A percentile compares a stretch with the other conserved stretches of the same genome.
These are phyloP conservation scores for Golubevia sp. DNA, from an alignment of 1,284 basidiomycete genomes.

Conservation along the genomic window DNA sequence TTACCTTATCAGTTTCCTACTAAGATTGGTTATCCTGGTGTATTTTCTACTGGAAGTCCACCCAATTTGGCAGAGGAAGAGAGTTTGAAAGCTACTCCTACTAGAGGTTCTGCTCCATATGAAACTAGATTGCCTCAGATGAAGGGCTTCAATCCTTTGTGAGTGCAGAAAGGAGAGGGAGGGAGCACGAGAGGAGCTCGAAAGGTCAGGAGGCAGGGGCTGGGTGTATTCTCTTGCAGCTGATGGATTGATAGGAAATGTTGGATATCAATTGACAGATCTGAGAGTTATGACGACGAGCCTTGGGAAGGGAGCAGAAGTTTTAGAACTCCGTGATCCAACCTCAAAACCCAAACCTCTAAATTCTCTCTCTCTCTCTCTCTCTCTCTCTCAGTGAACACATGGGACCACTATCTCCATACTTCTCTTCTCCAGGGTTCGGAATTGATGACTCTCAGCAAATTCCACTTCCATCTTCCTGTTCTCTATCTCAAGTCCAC, in stretches of 20 bases:
- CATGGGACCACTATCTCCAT: slow-evolving; percentile 57
- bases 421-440: slow-evolving; percentile 40
- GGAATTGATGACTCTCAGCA: slow-evolving; percentile 43
- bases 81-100: slow-evolving; percentile 17
- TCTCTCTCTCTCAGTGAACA: slow-evolving; percentile 10
- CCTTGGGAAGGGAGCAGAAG: too few species aligned
- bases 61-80: slow-evolving; percentile 47
- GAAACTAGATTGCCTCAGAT: neutral
- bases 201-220: neutral
- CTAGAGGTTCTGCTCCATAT: neutral
- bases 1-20: slow-evolving; percentile 38
- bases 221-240: too few species aligned
- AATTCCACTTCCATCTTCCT: slow-evolving; percentile 15
- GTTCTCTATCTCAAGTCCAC: slow-evolving; percentile 46
- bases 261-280: too few species aligned
- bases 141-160: slow-evolving; percentile 1
- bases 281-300: too few species aligned
- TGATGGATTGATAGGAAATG: too few species aligned
- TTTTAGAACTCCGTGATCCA: neutral
- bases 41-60: slow-evolving; percentile 34
- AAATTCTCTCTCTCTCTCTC: slow-evolving; percentile 2
- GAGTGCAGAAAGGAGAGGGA: neutral
- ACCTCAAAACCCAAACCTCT: slow-evolving; percentile 5
- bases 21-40: slow-evolving; percentile 47
- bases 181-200: too few species aligned